A percentile compares a stretch with the other conserved stretches of the same genome.
Conservation (phyloP, 1,284 basidiomycete species). For the Sanghuangporus weigelae region DNA sequence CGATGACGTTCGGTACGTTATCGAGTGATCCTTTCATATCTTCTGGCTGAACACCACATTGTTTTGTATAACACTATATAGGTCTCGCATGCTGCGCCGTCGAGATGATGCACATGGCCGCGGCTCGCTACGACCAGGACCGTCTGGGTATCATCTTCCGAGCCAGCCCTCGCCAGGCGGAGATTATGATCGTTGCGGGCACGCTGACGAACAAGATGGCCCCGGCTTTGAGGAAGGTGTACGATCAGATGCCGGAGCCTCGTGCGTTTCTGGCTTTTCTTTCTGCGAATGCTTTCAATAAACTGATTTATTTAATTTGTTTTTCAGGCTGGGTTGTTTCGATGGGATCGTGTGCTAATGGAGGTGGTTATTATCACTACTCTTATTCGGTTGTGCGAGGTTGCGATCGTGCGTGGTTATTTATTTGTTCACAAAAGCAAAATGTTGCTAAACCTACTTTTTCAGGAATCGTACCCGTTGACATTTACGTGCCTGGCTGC, state of each 20-base stretch:
- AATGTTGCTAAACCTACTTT: background rate
- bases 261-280: conserved; percentile 39
- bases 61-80: conserved; percentile 24
- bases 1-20: conserved; percentile 88
- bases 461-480: conserved; percentile 91
- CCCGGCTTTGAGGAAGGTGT: conserved; percentile 90
- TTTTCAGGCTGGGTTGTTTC: conserved; percentile 91
- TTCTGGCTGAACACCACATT: background rate
- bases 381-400: conserved; percentile 98
- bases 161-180: conserved; percentile 95
- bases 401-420: conserved; percentile 78
- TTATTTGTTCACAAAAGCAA: background rate
- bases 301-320: conserved; percentile 16
- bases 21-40: background rate
- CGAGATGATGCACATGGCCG: conserved; percentile 99
- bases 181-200: conserved; percentile 99
- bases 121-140: conserved; percentile 98
- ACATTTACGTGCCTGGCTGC: conserved; percentile 96
- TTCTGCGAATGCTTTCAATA: conserved; percentile 22
- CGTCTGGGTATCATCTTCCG: conserved; percentile 97
- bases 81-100: conserved; percentile 98
- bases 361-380: conserved; percentile 98
- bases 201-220: conserved; percentile 99
- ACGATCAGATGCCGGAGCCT: conserved; percentile 96
- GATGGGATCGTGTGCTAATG: conserved; percentile 99